phyloP scores from a whole-genome alignment of 305 asterid species.

The Coffea humblotiana region DNA sequence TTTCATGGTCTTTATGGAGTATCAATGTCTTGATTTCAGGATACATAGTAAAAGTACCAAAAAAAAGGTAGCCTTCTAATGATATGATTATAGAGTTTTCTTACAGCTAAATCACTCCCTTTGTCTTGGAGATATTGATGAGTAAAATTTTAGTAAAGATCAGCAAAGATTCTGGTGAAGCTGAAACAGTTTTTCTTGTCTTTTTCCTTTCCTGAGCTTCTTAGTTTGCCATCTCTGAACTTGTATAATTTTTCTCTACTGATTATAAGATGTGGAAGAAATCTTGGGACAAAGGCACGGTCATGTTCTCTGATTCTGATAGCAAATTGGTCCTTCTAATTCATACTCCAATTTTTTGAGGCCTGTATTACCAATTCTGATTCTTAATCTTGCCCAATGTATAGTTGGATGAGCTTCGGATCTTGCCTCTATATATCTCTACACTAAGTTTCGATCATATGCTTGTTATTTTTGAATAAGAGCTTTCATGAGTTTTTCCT shows the following conservation, averaged over 20 bases:
- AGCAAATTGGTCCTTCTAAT: background rate
- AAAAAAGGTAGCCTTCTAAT: background rate
- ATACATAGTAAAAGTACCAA: background rate
- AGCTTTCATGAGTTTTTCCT: background rate
- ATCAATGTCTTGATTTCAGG: background rate
- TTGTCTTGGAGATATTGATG: background rate
- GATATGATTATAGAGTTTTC: background rate
- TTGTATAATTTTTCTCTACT: background rate
- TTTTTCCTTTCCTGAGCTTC: background rate
- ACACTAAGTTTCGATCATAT: background rate
- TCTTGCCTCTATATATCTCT: background rate
- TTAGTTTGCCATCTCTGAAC: background rate
- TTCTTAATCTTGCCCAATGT: background rate
- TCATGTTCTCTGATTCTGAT: background rate
- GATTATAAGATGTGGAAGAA: background rate
- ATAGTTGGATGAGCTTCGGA: background rate
- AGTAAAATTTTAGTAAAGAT: background rate
- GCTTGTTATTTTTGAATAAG: background rate
- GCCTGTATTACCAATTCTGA: background rate
- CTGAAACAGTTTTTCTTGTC: background rate
- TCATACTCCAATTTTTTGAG: background rate
- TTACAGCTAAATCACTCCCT: background rate
- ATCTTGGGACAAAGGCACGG: background rate
- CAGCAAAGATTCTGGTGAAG: background rate
- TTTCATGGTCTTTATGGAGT: background rate